These are phyloP conservation scores for Canariomyces notabilis DNA, from an alignment of 2,329 filamentous ascomycete species.

Conservation along the genomic window DNA sequence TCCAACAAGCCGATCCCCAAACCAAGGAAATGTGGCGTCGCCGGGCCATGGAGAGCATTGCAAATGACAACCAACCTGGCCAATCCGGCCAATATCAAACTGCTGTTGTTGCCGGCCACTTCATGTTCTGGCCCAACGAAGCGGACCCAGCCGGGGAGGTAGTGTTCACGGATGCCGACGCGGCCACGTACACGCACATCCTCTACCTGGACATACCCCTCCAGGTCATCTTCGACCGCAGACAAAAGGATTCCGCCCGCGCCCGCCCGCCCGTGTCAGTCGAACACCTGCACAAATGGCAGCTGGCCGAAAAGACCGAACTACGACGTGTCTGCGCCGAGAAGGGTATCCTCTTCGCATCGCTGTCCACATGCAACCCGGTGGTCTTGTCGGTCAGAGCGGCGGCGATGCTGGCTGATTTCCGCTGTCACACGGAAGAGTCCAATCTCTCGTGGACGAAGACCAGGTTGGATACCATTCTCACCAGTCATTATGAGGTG, in stretches of 20 bases:
- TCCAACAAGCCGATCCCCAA: conserved; percentile 35
- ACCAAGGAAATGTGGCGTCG: conserved; percentile 37
- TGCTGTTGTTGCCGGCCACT: conserved; percentile 52
- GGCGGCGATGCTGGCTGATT: conserved; percentile 33
- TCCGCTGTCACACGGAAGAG: conserved; percentile 34
- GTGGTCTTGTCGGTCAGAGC: conserved; percentile 17
- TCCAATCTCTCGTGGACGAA: conserved; percentile 34
- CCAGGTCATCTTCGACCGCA: conserved; percentile 34
- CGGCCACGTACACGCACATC: conserved; percentile 50
- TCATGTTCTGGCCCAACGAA: conserved; percentile 48
- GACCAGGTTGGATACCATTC: conserved; percentile 30
- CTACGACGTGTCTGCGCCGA: conserved; percentile 41
- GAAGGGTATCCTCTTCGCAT: conserved; percentile 43
- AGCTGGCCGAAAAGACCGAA: conserved; percentile 38
- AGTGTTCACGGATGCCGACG: conserved; percentile 43
- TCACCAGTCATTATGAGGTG: conserved; percentile 19
- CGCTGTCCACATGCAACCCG: conserved; percentile 6
- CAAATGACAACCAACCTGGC: conserved; percentile 34
- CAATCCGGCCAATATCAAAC: conserved; percentile 26
- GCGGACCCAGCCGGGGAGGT: conserved; percentile 23
- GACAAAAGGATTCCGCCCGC: conserved; percentile 34
- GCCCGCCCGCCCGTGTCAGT: conserved; percentile 31
- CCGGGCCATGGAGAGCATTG: conserved; percentile 42
- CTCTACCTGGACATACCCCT: conserved; percentile 47
- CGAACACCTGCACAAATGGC: conserved; percentile 42